Evolutionary conservation across 2,329 filamentous ascomycete genomes (phyloP), one percentile per base, ranked within the genome.

Genomic region (Calonectria ilicicola): DNA sequence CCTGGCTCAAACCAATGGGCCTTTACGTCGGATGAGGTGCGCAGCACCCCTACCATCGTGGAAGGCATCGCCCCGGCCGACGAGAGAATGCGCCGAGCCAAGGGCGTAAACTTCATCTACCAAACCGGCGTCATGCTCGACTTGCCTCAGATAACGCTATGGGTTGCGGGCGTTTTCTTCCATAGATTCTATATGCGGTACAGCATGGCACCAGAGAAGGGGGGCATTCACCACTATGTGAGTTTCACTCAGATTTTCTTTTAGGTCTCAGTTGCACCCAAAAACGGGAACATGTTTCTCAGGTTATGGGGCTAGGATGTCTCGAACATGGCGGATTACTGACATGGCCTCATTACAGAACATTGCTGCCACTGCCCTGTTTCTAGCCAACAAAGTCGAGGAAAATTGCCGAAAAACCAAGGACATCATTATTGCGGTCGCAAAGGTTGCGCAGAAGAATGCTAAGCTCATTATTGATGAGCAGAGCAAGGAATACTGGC

Each of bases 401-500:
- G 97, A 99, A 82, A 98, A 97, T 82, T 97, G 95, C 81, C 93
- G 96, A 62, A 98, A 98, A 85, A 98, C 98, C 78, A 97, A 95
- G 80, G 95, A 98, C 76, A 89, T 99, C 72, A 96, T 99, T 76
- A 93, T 98, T 38, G 95, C 96, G 1, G 97, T 98, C 79, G 97
- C 95, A 72, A 95, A 96, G 76, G 95, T 98, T 23, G 97, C 96
- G 32, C 95, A 98, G 84, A 98, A 99, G 86, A 96, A 98, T 78
- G 89, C 95, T 1, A 94, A 95, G 79, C 90, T 98, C 72, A 88
- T 96, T 67, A 94, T 98, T 65, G 97, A 99, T 82, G 97, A 98
- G 84, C 96, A 98, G 83, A 97, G 94, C 77, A 98, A 98, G 81
- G 97, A 99, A 81, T 99, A 97, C 82, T 99, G 97, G 97, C 92